Percentiles rank a stretch among this genome's conserved stretches.
These are phyloP conservation scores for Dothideomycetes sp. DNA, from an alignment of 2,329 filamentous ascomycete species.

Conservation along the genomic window DNA sequence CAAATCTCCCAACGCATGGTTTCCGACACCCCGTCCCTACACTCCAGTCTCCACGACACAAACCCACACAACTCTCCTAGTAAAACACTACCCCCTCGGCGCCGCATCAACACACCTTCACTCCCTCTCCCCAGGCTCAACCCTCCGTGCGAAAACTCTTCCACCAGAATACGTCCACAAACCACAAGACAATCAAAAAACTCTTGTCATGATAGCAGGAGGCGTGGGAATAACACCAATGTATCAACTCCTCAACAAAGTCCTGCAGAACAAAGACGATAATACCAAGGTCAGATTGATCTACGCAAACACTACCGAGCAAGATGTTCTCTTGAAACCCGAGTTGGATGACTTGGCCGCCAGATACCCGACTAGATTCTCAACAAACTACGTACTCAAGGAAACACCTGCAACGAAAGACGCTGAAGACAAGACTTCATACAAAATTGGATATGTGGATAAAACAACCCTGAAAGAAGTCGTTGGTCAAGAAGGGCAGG, in stretches of 20 bases:
- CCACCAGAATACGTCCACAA: slow-evolving; percentile 42
- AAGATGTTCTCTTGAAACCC: slow-evolving; percentile 50
- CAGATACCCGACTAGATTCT: slow-evolving; percentile 47
- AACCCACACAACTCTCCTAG: slow-evolving; percentile 52
- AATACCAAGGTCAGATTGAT: slow-evolving; percentile 55
- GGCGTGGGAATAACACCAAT: slow-evolving; percentile 65
- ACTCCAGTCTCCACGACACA: slow-evolving; percentile 54
- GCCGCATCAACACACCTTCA: slow-evolving; percentile 59
- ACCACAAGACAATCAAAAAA: slow-evolving; percentile 35
- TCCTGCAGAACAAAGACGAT: slow-evolving; percentile 53
- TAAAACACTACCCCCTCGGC: slow-evolving; percentile 60
- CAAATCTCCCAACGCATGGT: slow-evolving; percentile 47
- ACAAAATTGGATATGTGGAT: slow-evolving; percentile 50
- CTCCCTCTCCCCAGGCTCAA: slow-evolving; percentile 52
- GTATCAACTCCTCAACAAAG: slow-evolving; percentile 54
- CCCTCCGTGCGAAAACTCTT: slow-evolving; percentile 49
- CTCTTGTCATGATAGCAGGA: slow-evolving; percentile 57
- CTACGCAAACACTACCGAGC: slow-evolving; percentile 56
- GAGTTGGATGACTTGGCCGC: slow-evolving; percentile 47
- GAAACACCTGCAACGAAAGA: slow-evolving; percentile 29
- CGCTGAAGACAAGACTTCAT: slow-evolving; percentile 29
- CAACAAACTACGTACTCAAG: slow-evolving; percentile 50
- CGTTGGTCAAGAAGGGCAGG: slow-evolving; percentile 31
- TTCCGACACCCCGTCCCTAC: slow-evolving; percentile 57
- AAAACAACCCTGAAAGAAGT: slow-evolving; percentile 45